A percentile compares a stretch with the other conserved stretches of the same genome.
These are phyloP conservation scores for Polytrichum formosum DNA, from an alignment of 225 moss, liverwort and hornwort genomes.

Conservation along the genomic window DNA sequence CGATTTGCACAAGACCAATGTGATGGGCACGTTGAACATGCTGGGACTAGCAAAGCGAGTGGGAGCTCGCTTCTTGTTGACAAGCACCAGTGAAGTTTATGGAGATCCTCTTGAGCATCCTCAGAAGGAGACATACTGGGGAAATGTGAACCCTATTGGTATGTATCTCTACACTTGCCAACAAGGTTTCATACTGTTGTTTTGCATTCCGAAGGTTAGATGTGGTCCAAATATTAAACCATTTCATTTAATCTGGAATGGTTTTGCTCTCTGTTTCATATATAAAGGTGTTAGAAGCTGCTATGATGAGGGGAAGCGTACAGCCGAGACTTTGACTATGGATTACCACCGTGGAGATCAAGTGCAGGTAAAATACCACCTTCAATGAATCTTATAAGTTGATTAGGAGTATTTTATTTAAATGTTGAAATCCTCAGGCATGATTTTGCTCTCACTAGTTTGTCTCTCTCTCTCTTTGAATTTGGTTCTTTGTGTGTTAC, in stretches of 20 bases:
- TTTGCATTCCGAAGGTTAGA: too few species aligned
- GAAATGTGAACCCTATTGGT: constrained; percentile 70
- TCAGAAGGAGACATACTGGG: constrained; percentile 63
- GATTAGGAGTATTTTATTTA: too few species aligned
- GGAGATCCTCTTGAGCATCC: constrained; percentile 67
- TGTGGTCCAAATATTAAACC: too few species aligned
- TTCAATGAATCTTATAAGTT: too few species aligned
- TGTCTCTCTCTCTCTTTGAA: too few species aligned
- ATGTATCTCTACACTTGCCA: background rate
- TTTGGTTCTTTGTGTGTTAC: too few species aligned
- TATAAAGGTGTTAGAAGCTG: constrained; percentile 55
- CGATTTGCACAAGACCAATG: constrained; percentile 51
- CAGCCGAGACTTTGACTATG: constrained; percentile 63
- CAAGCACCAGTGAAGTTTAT: constrained; percentile 63
- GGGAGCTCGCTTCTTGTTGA: constrained; percentile 51
- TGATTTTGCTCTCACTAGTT: too few species aligned
- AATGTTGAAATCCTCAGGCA: too few species aligned
- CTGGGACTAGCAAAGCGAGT: constrained; percentile 62
- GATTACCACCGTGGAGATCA: constrained; percentile 56
- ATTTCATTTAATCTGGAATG: too few species aligned
- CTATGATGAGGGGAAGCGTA: constrained; percentile 69
- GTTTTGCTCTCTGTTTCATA: too few species aligned
- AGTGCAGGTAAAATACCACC: constrained; percentile 28
- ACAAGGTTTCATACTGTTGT: too few species aligned
- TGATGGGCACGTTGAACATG: constrained; percentile 66